phyloP scores from a whole-genome alignment of 2,329 filamentous ascomycete species.

The Rugonectria rugulosa region DNA sequence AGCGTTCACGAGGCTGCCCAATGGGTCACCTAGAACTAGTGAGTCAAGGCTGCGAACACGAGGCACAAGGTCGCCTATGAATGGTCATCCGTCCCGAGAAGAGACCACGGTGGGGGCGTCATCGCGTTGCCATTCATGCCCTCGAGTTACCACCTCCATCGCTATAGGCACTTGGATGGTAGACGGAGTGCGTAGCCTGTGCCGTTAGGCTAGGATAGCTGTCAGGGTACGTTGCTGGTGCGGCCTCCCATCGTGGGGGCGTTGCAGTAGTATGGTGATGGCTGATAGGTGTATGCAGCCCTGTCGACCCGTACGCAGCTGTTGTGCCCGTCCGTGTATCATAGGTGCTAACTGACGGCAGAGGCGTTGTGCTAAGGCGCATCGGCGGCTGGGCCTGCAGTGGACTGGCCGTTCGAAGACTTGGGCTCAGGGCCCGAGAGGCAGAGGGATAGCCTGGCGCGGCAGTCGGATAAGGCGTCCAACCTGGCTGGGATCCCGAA shows the following conservation, averaged over 20 bases:
- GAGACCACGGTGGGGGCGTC: conserved; percentile 14
- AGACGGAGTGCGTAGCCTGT: conserved; percentile 48
- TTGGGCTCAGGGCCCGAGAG: conserved; percentile 53
- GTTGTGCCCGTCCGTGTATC: conserved; percentile 44
- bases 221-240: conserved; percentile 49
- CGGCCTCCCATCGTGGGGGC: conserved; percentile 51
- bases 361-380: conserved; percentile 47
- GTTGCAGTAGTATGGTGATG: conserved; percentile 48
- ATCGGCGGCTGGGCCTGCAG: conserved; percentile 45
- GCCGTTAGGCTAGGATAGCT: conserved; percentile 48
- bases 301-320: conserved; percentile 50
- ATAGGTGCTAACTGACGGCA: conserved; percentile 51
- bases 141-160: conserved; percentile 49
- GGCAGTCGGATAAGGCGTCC: conserved; percentile 54
- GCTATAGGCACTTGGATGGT: conserved; percentile 51
- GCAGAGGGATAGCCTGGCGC: conserved; percentile 44
- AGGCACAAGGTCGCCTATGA: conserved; percentile 23
- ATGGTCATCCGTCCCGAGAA: conserved; percentile 30
- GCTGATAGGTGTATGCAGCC: conserved; percentile 50
- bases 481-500: conserved; percentile 55
- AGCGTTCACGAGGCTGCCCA: conserved; percentile 43
- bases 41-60: conserved; percentile 34
- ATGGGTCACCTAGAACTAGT: conserved; percentile 31
- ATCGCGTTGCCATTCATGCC: conserved; percentile 43
- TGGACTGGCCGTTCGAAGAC: conserved; percentile 45